phyloP scores from a whole-genome alignment of 352 stramenopile genomes.

The Hyaloperonospora arabidopsidis region DNA sequence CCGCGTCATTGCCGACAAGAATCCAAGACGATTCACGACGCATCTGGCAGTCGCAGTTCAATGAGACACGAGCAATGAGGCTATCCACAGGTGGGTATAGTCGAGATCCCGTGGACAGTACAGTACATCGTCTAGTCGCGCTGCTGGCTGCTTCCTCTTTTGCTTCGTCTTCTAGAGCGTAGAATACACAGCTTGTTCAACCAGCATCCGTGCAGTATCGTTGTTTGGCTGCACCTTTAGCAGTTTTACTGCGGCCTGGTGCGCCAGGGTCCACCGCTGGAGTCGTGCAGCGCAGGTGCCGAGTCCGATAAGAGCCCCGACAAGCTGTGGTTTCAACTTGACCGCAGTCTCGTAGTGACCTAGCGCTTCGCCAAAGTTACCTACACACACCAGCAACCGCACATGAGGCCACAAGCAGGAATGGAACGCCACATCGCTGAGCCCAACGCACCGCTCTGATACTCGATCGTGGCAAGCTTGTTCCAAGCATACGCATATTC shows the following conservation, averaged over 20 bases:
- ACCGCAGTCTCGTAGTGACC: conserved; percentile 54
- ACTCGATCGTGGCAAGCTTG: conserved; percentile 64
- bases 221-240: conserved; percentile 58
- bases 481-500: conserved; percentile 65
- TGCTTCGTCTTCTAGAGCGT: conserved; percentile 27
- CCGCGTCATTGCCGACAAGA: too few species aligned
- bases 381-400: conserved; percentile 16
- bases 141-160: too few species aligned
- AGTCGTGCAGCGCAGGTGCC: conserved; percentile 67
- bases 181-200: conserved; percentile 56
- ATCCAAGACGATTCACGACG: too few species aligned
- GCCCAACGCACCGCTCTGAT: conserved; percentile 37
- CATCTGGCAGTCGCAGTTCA: too few species aligned
- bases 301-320: conserved; percentile 66
- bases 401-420: conserved; percentile 1
- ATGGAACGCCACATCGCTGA: neutral
- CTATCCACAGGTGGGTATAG: too few species aligned
- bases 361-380: conserved; percentile 43
- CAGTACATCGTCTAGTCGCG: too few species aligned
- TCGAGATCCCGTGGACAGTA: too few species aligned
- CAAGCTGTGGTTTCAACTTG: conserved; percentile 56
- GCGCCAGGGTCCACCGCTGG: conserved; percentile 49
- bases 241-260: conserved; percentile 47
- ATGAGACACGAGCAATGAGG: too few species aligned
- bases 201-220: conserved; percentile 48